Evolutionary conservation across 2,329 filamentous ascomycete species (phyloP).

Genomic region (Fusarium subglutinans): DNA sequence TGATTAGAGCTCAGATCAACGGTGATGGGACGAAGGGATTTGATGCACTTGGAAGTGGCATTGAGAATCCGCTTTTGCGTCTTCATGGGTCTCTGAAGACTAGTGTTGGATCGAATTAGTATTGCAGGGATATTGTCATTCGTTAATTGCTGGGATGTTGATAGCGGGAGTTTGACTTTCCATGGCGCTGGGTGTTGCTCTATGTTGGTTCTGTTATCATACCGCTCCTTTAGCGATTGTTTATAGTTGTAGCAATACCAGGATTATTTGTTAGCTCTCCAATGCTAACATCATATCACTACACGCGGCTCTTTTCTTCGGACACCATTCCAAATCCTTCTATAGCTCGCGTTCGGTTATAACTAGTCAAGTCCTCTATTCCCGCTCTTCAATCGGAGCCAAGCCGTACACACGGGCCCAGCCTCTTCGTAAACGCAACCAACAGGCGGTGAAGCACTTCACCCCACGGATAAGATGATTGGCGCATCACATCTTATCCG

Average conservation of each 20-base stretch:
- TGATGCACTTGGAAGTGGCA: neutral
- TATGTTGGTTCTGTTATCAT: neutral
- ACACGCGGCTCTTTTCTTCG: neutral
- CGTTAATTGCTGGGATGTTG: neutral
- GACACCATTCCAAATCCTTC: neutral
- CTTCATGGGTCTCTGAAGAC: neutral
- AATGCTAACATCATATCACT: neutral
- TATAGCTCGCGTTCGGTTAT: neutral
- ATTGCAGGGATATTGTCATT: neutral
- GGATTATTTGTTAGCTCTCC: neutral
- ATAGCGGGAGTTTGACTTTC: neutral
- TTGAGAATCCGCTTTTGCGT: conserved; percentile 4
- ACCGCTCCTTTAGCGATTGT: neutral
- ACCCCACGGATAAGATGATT: neutral
- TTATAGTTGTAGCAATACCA: neutral
- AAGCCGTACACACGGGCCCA: neutral
- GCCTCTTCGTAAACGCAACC: neutral
- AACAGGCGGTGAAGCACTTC: neutral
- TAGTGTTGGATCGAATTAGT: neutral
- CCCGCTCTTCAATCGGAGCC: neutral
- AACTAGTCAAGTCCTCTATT: neutral
- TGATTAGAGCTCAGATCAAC: neutral
- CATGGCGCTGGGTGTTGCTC: neutral
- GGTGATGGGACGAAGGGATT: neutral
- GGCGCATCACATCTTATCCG: neutral